Evolutionary conservation across 179 eudicot species (phyloP), one percentile per base, ranked within the genome.

Genomic region (Silene noctiflora): DNA sequence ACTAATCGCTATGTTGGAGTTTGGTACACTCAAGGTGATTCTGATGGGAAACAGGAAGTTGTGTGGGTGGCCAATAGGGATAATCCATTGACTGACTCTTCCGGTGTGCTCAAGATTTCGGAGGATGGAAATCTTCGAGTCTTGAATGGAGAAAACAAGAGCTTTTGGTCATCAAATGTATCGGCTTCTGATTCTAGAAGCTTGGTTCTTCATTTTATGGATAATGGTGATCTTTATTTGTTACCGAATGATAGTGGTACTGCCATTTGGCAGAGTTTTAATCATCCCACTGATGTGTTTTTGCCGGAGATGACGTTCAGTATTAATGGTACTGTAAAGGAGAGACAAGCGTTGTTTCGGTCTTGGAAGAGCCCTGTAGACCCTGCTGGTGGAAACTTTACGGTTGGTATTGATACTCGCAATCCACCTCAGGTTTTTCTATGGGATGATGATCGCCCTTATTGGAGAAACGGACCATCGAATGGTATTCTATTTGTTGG

Each of bases 291-390:
- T 48, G 81, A 81, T 48, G 44, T 77, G 21, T 39, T 80, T 8
- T 39, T 80, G 9, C 83, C 83, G 5, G 64, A 20, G 5, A 75
- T 70, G 79, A 13, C 68, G 5, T 51, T 66, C 21, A 20, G 68
- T 16, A 29, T 63, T 48, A 67, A 39, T 8, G n/a, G n/a, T 14
- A 21, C 69, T 6, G 62, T 16, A 9, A 10, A n/a, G 1, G 62
- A 19, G 17, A 42, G 46, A 74, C 6, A 14, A 16, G 62, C 4
- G 1, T 7, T 70, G 22, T 29, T 80, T 39, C 67, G 16, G 16
- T 80, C 87, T 56, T 85, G 87, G 87, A 80, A 25, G 53, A 85
- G 62, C 74, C 70, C 69, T 71, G 75, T 75, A 6, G 87, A 85
- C 51, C 85, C 87, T 12, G 77, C 85, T 3, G 60, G 19, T 17